A percentile compares a stretch with the other conserved stretches of the same genome.
Conservation (phyloP, 2,329 filamentous ascomycete genomes). For the Catunica adiposa region DNA sequence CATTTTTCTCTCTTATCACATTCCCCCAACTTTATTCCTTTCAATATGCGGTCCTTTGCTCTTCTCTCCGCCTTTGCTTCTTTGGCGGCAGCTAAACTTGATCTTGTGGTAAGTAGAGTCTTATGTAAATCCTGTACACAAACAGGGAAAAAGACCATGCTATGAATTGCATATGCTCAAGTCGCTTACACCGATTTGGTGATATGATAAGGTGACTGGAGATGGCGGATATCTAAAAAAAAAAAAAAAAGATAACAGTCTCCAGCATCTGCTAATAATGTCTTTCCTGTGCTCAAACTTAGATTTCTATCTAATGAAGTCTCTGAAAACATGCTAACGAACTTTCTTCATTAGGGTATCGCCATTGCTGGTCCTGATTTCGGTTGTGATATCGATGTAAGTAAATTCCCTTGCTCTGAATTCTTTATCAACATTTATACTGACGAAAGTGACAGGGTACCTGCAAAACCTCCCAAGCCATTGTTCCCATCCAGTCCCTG, state of each 20-base stretch:
- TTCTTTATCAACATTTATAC: background rate
- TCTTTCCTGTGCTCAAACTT: background rate
- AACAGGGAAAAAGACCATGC: no score
- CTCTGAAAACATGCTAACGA: conserved; percentile 1
- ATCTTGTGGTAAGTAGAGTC: conserved; percentile 7
- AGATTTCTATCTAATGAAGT: no score
- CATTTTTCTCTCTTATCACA: background rate
- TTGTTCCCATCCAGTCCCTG: conserved; percentile 20
- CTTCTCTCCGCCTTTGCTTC: conserved; percentile 6
- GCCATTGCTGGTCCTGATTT: conserved; percentile 29
- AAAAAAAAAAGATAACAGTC: no score
- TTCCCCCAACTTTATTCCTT: background rate
- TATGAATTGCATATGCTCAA: background rate
- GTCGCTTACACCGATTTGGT: no score
- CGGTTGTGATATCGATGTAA: conserved; percentile 27
- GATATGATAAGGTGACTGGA: no score
- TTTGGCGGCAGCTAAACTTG: conserved; percentile 7
- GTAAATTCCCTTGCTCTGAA: conserved; percentile 5
- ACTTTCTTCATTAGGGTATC: conserved; percentile 18
- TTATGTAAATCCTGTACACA: background rate
- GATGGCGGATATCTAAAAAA: no score
- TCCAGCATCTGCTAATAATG: no score
- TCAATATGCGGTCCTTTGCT: conserved; percentile 3
- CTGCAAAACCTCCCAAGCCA: conserved; percentile 20
- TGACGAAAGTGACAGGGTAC: conserved; percentile 18